Evolutionary conservation across 345 rosid genomes (phyloP), one percentile per base, ranked within the genome.

Genomic region (Salix brachista): DNA sequence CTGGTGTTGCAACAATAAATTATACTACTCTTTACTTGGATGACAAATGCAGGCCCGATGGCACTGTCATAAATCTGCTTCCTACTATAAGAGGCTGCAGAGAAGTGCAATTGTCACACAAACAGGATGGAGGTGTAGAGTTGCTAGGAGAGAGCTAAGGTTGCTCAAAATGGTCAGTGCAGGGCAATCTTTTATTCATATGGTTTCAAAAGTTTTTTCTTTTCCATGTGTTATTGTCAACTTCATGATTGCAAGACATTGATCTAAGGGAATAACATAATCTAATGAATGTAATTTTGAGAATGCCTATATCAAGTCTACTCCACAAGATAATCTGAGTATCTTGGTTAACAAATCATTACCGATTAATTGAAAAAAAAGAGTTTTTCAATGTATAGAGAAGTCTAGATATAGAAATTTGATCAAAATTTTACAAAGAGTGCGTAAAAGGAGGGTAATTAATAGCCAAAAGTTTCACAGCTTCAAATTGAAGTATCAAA

Each of bases 61-160:
- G 93, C 90, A 89, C 60, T 87, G 92, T 80, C 87, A 82, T 82
- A 87, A 71, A 84, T 87, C 85, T 80, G n/a, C 76, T 44, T 75
- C 76, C 12, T 90, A 88, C 78, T 90, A 89, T 72, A 87, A 82
- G 78, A 88, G 79, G 84, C 97, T 92, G 71, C 77, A 83, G 82
- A 92, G 85, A 77, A 90, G 91, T 74, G 84, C 82, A 6, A 83
- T 90, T 69, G 77, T 86, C 42, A 79, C 95, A 32, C 97, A 92
- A 82, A 87, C 89, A 65, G 80, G 92, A 75, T 92, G 97, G 97
- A 90, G 97, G 73, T 91, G 95, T 56, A 92, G 78, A 84, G 76
- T 85, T 81, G 97, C 89, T 14, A 82, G 80, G 80, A 88, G 73
- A 77, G 95, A 87, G 78, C 97, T 92, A 64, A 76, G 92, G 78